Base-by-base conservation (phyloP, 169 alveolate genomes). In the Plasmodium vivax region DNA sequence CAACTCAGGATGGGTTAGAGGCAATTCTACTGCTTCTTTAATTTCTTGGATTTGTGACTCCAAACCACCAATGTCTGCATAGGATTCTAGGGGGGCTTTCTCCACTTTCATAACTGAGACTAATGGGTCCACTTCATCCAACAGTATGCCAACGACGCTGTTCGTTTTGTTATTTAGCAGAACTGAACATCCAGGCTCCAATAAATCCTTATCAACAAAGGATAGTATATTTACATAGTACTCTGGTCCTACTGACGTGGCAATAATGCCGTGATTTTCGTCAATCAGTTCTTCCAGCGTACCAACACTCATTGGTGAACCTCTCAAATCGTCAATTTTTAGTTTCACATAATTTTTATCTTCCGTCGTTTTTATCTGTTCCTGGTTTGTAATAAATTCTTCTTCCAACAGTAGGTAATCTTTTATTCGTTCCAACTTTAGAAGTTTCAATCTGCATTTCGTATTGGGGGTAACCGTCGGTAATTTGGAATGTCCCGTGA, bases 11-110 rank as follows among this genome's bases (percentile, higher is more conserved):
- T 99, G 99, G 2, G 99, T 99, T 94, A 99, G 96, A 0, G 99
- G 99, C 77, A 99, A 97, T 95, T 98, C 99, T n/a, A 98, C 99
- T 19, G 99, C 98, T 92, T 98, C 99, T 85, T 98, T 98, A 75
- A 98, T 96, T 85, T 98, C 99, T 96, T 99, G 98, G 73, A 99
- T 99, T 95, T 99, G 99, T 47, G 98, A 98, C 92, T 99, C 99
- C 36, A 99, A 97, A 1, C 99, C 99, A 41, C 99, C 99, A 77
- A 99, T 99, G 95, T 99, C 99, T 19, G 99, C 99, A 96, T 99
- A 99, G 6, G 99, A 97, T 95, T 99, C 99, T n/a, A 99, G 96
- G 1, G 99, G 99, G 9, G 99, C 99, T 96, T 99, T 99, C 45
- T 99, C 99, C 2, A 98, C 99, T 96, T 98, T 98, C 99, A 98